phyloP scores from a whole-genome alignment of 352 stramenopile species.

The Globisporangium canariense region DNA sequence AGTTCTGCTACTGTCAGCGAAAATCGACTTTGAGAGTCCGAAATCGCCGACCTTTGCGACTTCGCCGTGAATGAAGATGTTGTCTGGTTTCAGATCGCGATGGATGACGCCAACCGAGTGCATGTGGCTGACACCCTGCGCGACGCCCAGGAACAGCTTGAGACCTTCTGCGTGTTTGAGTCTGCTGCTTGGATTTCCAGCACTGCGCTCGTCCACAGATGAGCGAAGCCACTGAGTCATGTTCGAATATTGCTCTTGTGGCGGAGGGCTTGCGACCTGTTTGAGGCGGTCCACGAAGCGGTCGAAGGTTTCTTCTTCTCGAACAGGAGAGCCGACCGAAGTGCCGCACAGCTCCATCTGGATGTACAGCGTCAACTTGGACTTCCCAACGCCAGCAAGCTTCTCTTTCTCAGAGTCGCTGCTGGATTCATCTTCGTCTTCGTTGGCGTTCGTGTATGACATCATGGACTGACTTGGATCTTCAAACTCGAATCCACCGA shows the following conservation, averaged over 20 bases:
- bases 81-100: constrained; percentile 73
- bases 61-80: constrained; percentile 67
- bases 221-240: constrained; percentile 68
- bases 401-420: constrained; percentile 12
- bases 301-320: constrained; percentile 42
- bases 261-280: constrained; percentile 4
- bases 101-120: constrained; percentile 70
- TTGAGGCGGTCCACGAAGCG: constrained; percentile 41
- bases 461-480: constrained; percentile 39
- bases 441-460: constrained; percentile 16
- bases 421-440: constrained; percentile 11
- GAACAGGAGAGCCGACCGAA: constrained; percentile 7
- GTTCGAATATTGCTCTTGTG: constrained; percentile 47
- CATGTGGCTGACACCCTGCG: constrained; percentile 73
- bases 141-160: constrained; percentile 57
- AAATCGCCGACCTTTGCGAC: constrained; percentile 72
- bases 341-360: constrained; percentile 73
- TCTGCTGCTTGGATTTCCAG: constrained; percentile 9
- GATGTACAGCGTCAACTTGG: constrained; percentile 67
- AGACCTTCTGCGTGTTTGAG: constrained; percentile 54
- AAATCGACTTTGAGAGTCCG: constrained; percentile 61
- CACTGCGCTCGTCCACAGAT: constrained; percentile 47
- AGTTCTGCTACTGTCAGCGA: constrained; percentile 14
- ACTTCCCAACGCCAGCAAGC: constrained; percentile 21
- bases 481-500: constrained; percentile 58